Percentiles rank a stretch among this genome's conserved stretches.
phyloP scores from a whole-genome alignment of 1,284 basidiomycete genomes.

The Schizophyllum amplum region DNA sequence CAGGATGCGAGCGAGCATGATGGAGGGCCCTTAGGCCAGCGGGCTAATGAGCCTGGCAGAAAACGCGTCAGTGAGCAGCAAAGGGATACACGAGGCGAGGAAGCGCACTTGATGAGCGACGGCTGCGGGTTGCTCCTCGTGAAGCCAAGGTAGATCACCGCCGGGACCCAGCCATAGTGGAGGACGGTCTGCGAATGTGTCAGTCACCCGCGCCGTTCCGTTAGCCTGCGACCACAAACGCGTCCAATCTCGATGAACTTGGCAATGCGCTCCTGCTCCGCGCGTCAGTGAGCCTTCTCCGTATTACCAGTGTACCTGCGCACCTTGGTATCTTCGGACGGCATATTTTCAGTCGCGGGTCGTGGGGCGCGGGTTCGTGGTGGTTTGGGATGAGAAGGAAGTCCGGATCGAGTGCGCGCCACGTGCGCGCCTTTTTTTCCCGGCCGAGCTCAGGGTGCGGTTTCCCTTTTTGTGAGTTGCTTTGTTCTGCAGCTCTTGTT shows the following conservation, averaged over 20 bases:
- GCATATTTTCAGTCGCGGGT: constrained; percentile 41
- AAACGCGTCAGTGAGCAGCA: constrained; percentile 9
- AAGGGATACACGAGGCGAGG: constrained; percentile 2
- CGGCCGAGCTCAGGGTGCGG: background rate
- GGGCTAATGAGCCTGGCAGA: constrained; percentile 77
- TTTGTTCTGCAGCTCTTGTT: constrained; percentile 1
- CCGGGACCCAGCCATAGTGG: constrained; percentile 90
- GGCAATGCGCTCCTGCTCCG: constrained; percentile 63
- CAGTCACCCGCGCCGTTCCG: background rate
- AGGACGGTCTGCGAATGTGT: constrained; percentile 58
- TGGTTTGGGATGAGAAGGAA: constrained; percentile 9
- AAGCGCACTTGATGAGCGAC: constrained; percentile 87
- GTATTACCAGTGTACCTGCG: constrained; percentile 11
- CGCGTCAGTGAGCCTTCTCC: background rate
- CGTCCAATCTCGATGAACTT: constrained; percentile 74
- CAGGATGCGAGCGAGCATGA: background rate
- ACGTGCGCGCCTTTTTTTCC: background rate
- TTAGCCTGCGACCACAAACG: constrained; percentile 36
- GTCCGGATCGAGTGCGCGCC: constrained; percentile 16
- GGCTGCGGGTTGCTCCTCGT: constrained; percentile 84
- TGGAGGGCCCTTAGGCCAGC: constrained; percentile 51
- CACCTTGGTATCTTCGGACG: constrained; percentile 81
- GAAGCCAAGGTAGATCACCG: constrained; percentile 91
- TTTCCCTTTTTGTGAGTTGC: background rate
- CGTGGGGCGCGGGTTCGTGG: constrained; percentile 5